Base-by-base conservation (phyloP, 352 stramenopile genomes). In the Phytophthora uliginosa region DNA sequence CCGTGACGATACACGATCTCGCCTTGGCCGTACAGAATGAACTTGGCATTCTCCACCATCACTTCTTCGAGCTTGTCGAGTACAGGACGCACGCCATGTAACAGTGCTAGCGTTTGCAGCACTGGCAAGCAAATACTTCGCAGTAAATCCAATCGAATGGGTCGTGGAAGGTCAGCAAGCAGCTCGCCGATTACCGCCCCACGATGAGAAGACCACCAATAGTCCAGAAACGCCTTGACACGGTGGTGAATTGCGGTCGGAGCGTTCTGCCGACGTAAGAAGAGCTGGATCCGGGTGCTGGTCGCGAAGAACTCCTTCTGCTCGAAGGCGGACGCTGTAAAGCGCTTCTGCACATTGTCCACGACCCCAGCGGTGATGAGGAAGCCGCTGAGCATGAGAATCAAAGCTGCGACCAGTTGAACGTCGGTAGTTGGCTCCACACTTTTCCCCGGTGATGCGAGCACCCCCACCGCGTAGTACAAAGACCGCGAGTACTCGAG, bases 141-240 rank as follows among this genome's bases (percentile, higher is more conserved):
- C 3, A 89, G 60, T 17, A 92, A 74, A 33, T 92, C 69, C 5
- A 83, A 73, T 18, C 78, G 77, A 63, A 92, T 81, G 0, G 71
- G 69, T 18, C 77, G 73, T 4, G 84, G 84, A 0, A 92, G 80
- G 55, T 90, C 84, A 10, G 76, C 64, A 0, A 92, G 59, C 1
- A 92, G 59, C 13, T 90, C 78, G 4, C 73, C 74, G 13, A 82
- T 83, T 3, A 82, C 76, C 0, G 84, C 84, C 9, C 84, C 84
- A 1, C 84, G 82, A 51, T 90, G 84, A 0, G 81, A 82, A 1
- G 80, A 88, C 84, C 84, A 92, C 84, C 84, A 92, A 64, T 89
- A 92, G 56, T 92, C 84, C 15, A 92, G 59, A 55, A 90, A 92
- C 0, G 84, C 77, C 38, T 89, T 85, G 1, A 90, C 82, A 2